A percentile compares a stretch with the other conserved stretches of the same genome.
These are phyloP conservation scores for Prunus padus DNA, from an alignment of 306 rosid genomes.

Conservation along the genomic window DNA sequence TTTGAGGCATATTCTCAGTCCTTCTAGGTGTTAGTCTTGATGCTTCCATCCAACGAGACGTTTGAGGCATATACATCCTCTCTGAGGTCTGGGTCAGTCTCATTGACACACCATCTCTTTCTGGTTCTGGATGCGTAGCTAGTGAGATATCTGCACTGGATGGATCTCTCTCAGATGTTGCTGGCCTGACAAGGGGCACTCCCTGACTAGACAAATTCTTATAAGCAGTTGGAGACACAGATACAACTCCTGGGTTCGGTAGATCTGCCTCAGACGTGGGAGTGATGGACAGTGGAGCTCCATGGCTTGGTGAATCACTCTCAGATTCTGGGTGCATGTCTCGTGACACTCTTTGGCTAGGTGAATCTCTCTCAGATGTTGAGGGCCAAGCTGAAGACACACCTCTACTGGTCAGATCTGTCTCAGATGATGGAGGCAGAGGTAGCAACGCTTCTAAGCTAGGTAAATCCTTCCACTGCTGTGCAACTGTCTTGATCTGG, in stretches of 20 bases:
- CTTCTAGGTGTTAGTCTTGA: background rate
- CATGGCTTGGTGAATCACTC: slow-evolving; percentile 42
- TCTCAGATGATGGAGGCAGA: slow-evolving; percentile 39
- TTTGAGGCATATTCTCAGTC: slow-evolving; percentile 25
- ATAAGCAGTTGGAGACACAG: slow-evolving; percentile 40
- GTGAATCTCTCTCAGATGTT: slow-evolving; percentile 44
- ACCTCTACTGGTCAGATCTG: slow-evolving; percentile 26
- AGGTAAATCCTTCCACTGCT: slow-evolving; percentile 61
- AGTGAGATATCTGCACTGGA: slow-evolving; percentile 42
- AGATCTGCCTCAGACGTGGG: slow-evolving; percentile 35
- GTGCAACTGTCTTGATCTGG: slow-evolving; percentile 59
- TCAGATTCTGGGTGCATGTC: slow-evolving; percentile 38
- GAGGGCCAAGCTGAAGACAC: slow-evolving; percentile 40
- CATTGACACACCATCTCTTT: slow-evolving; percentile 30
- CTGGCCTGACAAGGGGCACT: slow-evolving; percentile 33
- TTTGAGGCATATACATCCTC: slow-evolving; percentile 36
- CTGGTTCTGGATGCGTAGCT: slow-evolving; percentile 36
- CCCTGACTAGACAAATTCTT: slow-evolving; percentile 38
- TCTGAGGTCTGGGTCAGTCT: slow-evolving; percentile 43
- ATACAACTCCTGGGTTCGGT: slow-evolving; percentile 33
- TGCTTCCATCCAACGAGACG: slow-evolving; percentile 8
- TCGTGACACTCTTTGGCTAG: slow-evolving; percentile 33
- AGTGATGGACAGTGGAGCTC: slow-evolving; percentile 27
- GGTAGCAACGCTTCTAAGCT: slow-evolving; percentile 24
- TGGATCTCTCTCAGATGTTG: slow-evolving; percentile 37